phyloP scores from a whole-genome alignment of 164 flowering plant genomes.

The Warburgia ugandensis region DNA sequence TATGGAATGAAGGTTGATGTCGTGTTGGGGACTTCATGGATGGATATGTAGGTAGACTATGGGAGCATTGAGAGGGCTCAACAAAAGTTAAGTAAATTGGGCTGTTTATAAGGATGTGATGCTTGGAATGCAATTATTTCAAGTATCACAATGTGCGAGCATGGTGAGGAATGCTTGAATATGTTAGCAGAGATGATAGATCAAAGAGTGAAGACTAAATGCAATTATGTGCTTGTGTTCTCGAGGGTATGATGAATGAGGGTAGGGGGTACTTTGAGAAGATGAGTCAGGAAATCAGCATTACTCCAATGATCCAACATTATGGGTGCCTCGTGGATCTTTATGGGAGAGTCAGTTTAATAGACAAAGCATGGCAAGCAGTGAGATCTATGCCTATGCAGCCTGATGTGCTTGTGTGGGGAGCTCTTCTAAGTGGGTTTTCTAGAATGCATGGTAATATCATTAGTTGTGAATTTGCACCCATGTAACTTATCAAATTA shows the following conservation, averaged over 20 bases:
- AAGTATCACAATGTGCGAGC: slow-evolving; percentile 30
- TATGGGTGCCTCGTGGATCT: slow-evolving; percentile 42
- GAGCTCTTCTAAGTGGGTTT: slow-evolving; percentile 36
- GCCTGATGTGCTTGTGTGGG: slow-evolving; percentile 42
- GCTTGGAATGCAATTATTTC: slow-evolving; percentile 37
- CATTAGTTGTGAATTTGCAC: slow-evolving; percentile 23
- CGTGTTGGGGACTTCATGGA: slow-evolving; percentile 36
- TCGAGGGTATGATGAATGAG: slow-evolving; percentile 30
- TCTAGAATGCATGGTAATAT: slow-evolving; percentile 28
- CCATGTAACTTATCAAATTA: slow-evolving; percentile 22
- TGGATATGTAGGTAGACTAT: slow-evolving; percentile 83
- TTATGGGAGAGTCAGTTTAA: slow-evolving; percentile 28
- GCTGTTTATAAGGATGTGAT: slow-evolving; percentile 28
- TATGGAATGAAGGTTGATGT: slow-evolving; percentile 20
- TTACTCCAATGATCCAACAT: slow-evolving; percentile 29
- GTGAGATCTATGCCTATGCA: slow-evolving; percentile 32
- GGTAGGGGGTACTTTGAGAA: slow-evolving; percentile 25
- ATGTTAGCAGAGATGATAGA: slow-evolving; percentile 22
- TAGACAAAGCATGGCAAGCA: slow-evolving; percentile 24
- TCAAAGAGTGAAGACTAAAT: slow-evolving; percentile 22
- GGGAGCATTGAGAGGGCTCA: slow-evolving; percentile 42
- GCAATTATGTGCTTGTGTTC: slow-evolving; percentile 33
- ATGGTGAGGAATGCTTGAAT: slow-evolving; percentile 16
- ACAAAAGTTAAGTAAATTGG: slow-evolving; percentile 18
- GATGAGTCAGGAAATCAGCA: slow-evolving; percentile 26